phyloP scores from a whole-genome alignment of 805 yeast species.

The Yarrowia sp. region DNA sequence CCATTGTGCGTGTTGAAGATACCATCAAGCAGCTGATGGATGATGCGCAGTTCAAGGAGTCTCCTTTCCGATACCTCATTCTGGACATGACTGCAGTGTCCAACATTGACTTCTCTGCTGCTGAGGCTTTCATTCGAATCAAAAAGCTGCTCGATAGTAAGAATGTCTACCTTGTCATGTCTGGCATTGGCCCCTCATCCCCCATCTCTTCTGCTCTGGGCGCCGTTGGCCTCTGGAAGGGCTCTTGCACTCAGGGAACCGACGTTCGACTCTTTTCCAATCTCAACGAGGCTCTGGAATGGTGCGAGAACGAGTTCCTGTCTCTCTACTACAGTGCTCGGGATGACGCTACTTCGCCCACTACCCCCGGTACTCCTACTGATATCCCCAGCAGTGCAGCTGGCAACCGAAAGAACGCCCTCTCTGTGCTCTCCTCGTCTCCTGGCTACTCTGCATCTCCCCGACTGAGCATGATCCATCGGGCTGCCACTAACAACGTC shows the following conservation, averaged over 20 bases:
- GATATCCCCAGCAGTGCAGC: conserved; percentile 20
- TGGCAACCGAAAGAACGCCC: conserved; percentile 11
- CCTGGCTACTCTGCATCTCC: conserved; percentile 46
- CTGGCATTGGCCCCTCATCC: conserved; percentile 75
- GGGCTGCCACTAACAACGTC: conserved; percentile 50
- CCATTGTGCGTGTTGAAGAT: conserved; percentile 89
- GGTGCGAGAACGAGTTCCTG: conserved; percentile 94
- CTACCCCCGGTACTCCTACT: neutral
- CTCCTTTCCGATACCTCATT: conserved; percentile 80
- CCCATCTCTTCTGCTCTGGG: conserved; percentile 72
- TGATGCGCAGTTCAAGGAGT: conserved; percentile 53
- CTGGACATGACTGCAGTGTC: conserved; percentile 83
- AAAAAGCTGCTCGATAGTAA: conserved; percentile 76
- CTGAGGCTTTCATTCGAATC: conserved; percentile 91
- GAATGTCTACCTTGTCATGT: conserved; percentile 72
- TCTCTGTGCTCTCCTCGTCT: conserved; percentile 8
- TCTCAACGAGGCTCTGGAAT: conserved; percentile 87
- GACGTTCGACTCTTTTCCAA: conserved; percentile 71
- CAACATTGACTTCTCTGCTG: conserved; percentile 90
- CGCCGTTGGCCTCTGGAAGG: conserved; percentile 82
- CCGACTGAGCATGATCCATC: conserved; percentile 44
- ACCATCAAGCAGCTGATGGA: conserved; percentile 72
- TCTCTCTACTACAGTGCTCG: conserved; percentile 60
- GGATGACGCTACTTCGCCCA: conserved; percentile 41
- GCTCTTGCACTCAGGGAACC: conserved; percentile 49